Evolutionary conservation across 148 eudicot species (phyloP), one percentile per base, ranked within the genome.

Genomic region (Agrostemma githago): DNA sequence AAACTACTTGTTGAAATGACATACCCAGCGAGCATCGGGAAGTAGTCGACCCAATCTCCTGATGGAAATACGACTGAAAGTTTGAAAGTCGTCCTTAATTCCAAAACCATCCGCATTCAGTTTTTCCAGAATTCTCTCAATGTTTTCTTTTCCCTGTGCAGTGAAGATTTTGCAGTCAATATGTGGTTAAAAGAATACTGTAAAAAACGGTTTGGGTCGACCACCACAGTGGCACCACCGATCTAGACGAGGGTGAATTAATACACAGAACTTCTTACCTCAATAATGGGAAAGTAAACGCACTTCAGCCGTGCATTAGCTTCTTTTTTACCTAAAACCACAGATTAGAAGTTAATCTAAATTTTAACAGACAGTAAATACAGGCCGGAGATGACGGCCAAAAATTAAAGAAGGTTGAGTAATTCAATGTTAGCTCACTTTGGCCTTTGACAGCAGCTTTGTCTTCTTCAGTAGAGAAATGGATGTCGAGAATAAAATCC

Each of bases 1-100:
- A 71, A 42, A 0, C 34, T 60, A 60, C 26, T 44, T 62, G 79
- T 66, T 51, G 6, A 57, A 2, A 63, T 11, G 39, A 79, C 85
- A 59, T 66, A 92, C 97, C 94, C 94, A 89, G 43, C 89, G 90
- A 84, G 88, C 88, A 70, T 92, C 94, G 34, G 97, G 93, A 80
- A 92, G 90, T 67, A 92, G 83, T 74, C 97, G 92, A 56, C 97
- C 97, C 79, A 92, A 72, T 80, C 97, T 80, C 41, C 94, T 80
- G 62, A 89, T 77, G 51, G 88, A 88, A 21, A 92, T 90, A 42
- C 84, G 97, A 69, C 94, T 89, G 66, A 86, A 89, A 19, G 79
- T 77, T 70, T 81, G 87, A 75, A 76, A 92, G 77, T 71, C 83
- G 68, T 89, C 91, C 16, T 54, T 66, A 43, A 81, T 78, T 40